These are phyloP conservation scores for Microdochium nivale DNA, from an alignment of 2,329 filamentous ascomycete genomes.

Conservation along the genomic window DNA sequence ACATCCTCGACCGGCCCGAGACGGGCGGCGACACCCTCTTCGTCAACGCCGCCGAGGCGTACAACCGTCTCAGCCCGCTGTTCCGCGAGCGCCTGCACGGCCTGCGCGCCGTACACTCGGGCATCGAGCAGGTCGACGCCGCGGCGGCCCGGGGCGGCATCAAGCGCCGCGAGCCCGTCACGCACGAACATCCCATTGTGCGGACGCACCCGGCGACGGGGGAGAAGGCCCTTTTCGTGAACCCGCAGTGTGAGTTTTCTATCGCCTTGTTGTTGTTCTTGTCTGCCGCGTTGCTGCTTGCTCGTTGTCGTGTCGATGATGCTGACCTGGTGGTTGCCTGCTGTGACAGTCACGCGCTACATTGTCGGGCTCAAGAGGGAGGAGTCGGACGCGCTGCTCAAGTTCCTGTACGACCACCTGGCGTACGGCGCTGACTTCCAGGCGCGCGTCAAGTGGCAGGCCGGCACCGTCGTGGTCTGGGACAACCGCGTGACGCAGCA, in stretches of 20 bases:
- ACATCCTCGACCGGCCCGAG: constrained; percentile 72
- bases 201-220: constrained; percentile 75
- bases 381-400: constrained; percentile 69
- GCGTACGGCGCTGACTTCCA: constrained; percentile 66
- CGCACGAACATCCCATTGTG: constrained; percentile 67
- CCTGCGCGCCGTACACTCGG: constrained; percentile 72
- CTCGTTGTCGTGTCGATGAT: neutral
- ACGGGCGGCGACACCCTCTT: constrained; percentile 83
- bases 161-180: constrained; percentile 66
- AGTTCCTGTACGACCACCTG: constrained; percentile 71
- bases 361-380: constrained; percentile 83
- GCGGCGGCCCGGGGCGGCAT: constrained; percentile 60
- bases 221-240: constrained; percentile 77
- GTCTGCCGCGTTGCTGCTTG: neutral
- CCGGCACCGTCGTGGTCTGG: constrained; percentile 78
- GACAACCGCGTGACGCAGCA: constrained; percentile 77
- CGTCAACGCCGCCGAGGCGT: constrained; percentile 70
- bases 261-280: neutral
- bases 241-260: constrained; percentile 62
- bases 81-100: constrained; percentile 78
- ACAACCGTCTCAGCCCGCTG: constrained; percentile 67
- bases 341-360: constrained; percentile 64
- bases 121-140: constrained; percentile 68
- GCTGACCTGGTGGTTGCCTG: constrained; percentile 1
- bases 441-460: constrained; percentile 66